Conservation (phyloP, 192 early-diverging fungal genomes). For the Coemansia sp. region DNA sequence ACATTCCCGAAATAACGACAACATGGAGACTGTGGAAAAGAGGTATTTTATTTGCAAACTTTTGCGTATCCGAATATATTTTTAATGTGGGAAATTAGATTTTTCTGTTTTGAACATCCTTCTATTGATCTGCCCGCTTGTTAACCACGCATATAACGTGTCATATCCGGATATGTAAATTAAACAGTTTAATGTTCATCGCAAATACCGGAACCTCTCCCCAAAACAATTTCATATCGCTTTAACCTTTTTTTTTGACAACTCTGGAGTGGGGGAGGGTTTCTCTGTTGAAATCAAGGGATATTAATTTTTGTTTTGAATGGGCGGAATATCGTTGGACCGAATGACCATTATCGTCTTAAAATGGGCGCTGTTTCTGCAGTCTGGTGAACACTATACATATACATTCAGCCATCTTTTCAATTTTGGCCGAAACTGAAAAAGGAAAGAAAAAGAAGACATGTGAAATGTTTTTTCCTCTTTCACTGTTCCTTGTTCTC, state of each 20-base stretch:
- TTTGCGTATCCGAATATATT: background rate
- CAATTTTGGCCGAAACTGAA: no score
- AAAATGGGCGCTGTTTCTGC: no score
- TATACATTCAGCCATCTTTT: no score
- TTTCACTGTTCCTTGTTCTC: no score
- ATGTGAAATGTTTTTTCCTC: no score
- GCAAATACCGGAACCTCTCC: background rate
- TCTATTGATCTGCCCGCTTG: background rate
- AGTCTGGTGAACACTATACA: no score
- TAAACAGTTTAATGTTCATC: background rate
- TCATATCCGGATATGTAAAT: conserved; percentile 1
- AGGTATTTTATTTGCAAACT: background rate
- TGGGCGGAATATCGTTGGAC: no score
- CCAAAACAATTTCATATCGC: background rate
- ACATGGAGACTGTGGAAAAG: background rate
- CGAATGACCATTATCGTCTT: no score
- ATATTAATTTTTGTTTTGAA: no score
- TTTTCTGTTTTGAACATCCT: background rate
- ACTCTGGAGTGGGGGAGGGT: no score
- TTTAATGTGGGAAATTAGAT: background rate
- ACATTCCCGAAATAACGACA: background rate
- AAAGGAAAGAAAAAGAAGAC: no score
- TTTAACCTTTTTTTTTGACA: background rate
- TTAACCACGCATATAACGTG: background rate
- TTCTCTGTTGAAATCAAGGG: no score